Evolutionary conservation across 148 eudicot genomes (phyloP), one percentile per base, ranked within the genome.

Genomic region (Chenopodium formosanum): DNA sequence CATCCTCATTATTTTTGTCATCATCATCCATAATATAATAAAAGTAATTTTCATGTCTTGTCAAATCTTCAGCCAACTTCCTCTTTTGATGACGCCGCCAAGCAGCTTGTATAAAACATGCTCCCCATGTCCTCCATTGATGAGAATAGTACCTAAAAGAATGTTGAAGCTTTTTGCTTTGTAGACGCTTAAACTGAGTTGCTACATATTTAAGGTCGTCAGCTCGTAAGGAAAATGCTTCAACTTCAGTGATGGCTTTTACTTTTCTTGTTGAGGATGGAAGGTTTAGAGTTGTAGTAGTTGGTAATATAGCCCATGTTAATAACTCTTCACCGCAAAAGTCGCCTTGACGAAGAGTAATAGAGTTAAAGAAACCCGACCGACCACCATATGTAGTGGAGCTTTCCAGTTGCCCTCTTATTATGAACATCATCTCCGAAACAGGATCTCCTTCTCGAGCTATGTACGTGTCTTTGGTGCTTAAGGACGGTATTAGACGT

Each of bases 111-210:
- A 96, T 87, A 53, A 87, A 90, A 67, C 98, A 92, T 70, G 97
- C 88, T 4, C 98, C 98, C 98, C 98, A 94, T 7, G 94, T 91
- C 78, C 98, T 85, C 97, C 98, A 94, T 60, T 94, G 98, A 84
- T 92, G 94, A 0, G 98, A 94, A 73, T 94, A 92, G 74, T 90
- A 94, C 58, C 98, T 83, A 73, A 94, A 94, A 47, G 94, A 94
- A 78, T 94, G 97, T 60, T 94, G 98, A 62, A 94, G 84, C 65
- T 82, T 91, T 88, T 92, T 94, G 86, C 97, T 94, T 50, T 92
- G 94, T 10, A 94, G 92, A 19, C 95, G 90, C 77, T 90, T 94
- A 58, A 94, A 94, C 50, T 94, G 98, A 4, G 88, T 88, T 0
- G 97, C 95, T 0, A 94, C 97, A 62, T 81, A 94, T 50, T 89